phyloP scores from a whole-genome alignment of 2,329 filamentous ascomycete species.

The Emmonsia crescens region DNA sequence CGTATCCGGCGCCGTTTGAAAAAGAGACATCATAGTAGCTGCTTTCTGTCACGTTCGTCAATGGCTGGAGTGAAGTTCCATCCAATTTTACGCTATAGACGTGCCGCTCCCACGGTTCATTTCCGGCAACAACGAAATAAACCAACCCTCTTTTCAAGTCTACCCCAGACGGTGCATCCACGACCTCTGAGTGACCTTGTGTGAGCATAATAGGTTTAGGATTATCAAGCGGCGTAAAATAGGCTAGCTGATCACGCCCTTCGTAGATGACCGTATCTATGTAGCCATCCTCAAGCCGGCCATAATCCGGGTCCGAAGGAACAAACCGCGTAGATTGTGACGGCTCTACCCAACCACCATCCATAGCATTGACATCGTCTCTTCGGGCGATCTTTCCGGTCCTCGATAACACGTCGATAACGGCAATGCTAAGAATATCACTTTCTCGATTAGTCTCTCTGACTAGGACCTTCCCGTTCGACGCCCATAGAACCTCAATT shows the following conservation, averaged over 20 bases:
- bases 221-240: constrained; percentile 81
- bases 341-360: constrained; percentile 96
- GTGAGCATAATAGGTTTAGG: constrained; percentile 76
- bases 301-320: constrained; percentile 67
- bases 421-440: constrained; percentile 74
- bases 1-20: constrained; percentile 70
- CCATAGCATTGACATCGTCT: constrained; percentile 69
- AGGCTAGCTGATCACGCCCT: constrained; percentile 81
- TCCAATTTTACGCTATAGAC: constrained; percentile 82
- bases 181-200: constrained; percentile 75
- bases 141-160: constrained; percentile 78
- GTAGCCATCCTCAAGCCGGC: constrained; percentile 74
- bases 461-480: constrained; percentile 65
- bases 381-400: constrained; percentile 69
- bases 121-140: constrained; percentile 81
- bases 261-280: constrained; percentile 82
- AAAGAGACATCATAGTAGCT: constrained; percentile 78
- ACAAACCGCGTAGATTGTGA: constrained; percentile 77
- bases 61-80: constrained; percentile 57
- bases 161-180: constrained; percentile 69
- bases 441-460: constrained; percentile 92
- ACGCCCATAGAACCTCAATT: constrained; percentile 87
- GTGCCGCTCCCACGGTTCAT: constrained; percentile 80
- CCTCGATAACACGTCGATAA: constrained; percentile 66
- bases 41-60: constrained; percentile 63